phyloP scores from a whole-genome alignment of 2,329 filamentous ascomycete genomes.

The Ceratocystis huliohia region DNA sequence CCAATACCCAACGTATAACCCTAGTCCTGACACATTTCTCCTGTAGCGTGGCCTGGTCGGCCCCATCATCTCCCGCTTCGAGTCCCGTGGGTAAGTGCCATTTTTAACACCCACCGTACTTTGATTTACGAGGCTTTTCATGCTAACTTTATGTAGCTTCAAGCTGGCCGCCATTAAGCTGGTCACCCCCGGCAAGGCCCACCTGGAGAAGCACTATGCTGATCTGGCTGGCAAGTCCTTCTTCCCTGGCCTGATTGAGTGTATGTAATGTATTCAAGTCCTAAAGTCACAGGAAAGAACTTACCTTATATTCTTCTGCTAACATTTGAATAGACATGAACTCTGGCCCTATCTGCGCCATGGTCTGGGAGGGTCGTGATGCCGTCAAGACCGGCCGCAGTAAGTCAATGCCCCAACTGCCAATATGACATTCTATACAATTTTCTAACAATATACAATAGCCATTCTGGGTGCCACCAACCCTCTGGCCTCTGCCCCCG shows the following conservation, averaged over 20 bases:
- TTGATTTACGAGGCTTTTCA: background rate
- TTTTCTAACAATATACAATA: constrained; percentile 27
- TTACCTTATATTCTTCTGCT: constrained; percentile 20
- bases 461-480: constrained; percentile 97
- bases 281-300: too few species aligned
- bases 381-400: constrained; percentile 96
- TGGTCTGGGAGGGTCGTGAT: constrained; percentile 99
- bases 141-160: constrained; percentile 47
- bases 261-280: constrained; percentile 41
- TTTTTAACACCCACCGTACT: background rate
- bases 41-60: constrained; percentile 86
- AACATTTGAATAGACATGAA: constrained; percentile 63
- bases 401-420: constrained; percentile 31
- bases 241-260: constrained; percentile 87
- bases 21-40: constrained; percentile 15
- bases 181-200: constrained; percentile 72
- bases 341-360: constrained; percentile 92
- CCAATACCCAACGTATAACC: constrained; percentile 14
- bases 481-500: constrained; percentile 83
- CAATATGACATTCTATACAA: constrained; percentile 13
- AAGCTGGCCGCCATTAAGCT: constrained; percentile 99
- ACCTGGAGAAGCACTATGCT: constrained; percentile 95
- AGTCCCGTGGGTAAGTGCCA: constrained; percentile 69
- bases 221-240: constrained; percentile 91
- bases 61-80: constrained; percentile 95